Percentiles rank a stretch among this genome's conserved stretches.
Conservation (phyloP, 257 asterid genomes). For the Solanum sitiens region DNA sequence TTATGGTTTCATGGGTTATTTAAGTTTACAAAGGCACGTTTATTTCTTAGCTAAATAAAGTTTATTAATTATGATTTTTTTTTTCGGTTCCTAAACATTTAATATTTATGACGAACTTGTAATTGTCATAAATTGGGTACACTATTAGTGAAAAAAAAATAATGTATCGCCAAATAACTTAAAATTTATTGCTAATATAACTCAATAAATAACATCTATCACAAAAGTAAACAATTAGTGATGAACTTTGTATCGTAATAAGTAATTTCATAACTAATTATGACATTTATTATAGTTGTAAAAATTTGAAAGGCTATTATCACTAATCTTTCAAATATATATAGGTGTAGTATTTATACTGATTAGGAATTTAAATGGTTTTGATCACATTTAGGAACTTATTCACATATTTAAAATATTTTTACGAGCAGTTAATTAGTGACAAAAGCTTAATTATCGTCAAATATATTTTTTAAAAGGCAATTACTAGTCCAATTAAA, state of each 20-base stretch:
- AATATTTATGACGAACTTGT: background rate
- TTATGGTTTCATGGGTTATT: background rate
- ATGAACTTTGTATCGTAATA: background rate
- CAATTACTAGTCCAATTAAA: background rate
- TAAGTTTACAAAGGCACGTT: background rate
- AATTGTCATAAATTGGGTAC: background rate
- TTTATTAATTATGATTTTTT: background rate
- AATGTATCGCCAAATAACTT: background rate
- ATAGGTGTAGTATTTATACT: background rate
- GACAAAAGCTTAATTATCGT: background rate
- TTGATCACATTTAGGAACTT: background rate
- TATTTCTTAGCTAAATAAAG: background rate
- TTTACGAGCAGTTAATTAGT: background rate
- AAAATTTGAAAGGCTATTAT: background rate
- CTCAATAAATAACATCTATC: background rate
- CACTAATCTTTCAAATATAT: background rate
- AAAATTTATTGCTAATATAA: background rate
- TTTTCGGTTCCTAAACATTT: too few species aligned
- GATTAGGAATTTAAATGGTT: background rate
- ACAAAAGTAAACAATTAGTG: background rate
- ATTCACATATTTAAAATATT: background rate
- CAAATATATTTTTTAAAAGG: background rate
- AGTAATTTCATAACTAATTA: background rate
- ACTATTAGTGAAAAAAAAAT: background rate
- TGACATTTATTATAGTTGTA: background rate